Evolutionary conservation across 495 filamentous ascomycete species (phyloP).

Genomic region (Penicillium coffeae): DNA sequence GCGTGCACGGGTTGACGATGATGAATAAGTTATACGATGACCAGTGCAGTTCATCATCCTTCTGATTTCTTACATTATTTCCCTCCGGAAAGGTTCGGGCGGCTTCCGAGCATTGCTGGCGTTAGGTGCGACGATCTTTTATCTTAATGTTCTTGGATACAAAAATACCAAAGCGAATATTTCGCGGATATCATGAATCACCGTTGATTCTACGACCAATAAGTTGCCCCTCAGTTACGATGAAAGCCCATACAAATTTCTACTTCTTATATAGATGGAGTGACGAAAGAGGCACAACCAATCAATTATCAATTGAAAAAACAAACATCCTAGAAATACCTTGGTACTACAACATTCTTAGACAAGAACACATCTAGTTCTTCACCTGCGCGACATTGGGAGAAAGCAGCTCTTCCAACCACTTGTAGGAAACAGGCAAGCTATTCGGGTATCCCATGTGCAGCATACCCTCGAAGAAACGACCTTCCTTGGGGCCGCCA

Average conservation of each 20-base stretch:
- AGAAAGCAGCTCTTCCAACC: slow-evolving; percentile 36
- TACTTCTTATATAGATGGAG: neutral
- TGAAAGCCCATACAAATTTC: neutral
- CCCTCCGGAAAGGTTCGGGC: neutral
- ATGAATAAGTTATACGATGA: slow-evolving; percentile 31
- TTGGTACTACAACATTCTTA: neutral
- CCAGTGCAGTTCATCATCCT: too few species aligned
- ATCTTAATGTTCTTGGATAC: slow-evolving; percentile 1
- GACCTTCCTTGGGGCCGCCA: slow-evolving; percentile 68
- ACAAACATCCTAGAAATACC: neutral
- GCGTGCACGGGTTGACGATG: slow-evolving; percentile 75
- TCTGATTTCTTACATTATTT: neutral
- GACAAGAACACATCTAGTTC: slow-evolving; percentile 17
- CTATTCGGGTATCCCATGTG: slow-evolving; percentile 64
- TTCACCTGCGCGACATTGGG: slow-evolving; percentile 17
- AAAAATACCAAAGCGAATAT: neutral
- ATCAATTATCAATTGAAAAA: too few species aligned
- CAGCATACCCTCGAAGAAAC: slow-evolving; percentile 57
- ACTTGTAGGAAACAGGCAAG: slow-evolving; percentile 33
- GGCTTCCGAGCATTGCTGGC: slow-evolving; percentile 27
- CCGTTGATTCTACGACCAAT: too few species aligned
- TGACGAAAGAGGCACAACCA: neutral
- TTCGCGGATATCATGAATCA: too few species aligned
- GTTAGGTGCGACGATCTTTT: slow-evolving; percentile 17
- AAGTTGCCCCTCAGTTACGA: neutral